Evolutionary conservation across 2,329 filamentous ascomycete species (phyloP).

Genomic region (Esteya vermicola): DNA sequence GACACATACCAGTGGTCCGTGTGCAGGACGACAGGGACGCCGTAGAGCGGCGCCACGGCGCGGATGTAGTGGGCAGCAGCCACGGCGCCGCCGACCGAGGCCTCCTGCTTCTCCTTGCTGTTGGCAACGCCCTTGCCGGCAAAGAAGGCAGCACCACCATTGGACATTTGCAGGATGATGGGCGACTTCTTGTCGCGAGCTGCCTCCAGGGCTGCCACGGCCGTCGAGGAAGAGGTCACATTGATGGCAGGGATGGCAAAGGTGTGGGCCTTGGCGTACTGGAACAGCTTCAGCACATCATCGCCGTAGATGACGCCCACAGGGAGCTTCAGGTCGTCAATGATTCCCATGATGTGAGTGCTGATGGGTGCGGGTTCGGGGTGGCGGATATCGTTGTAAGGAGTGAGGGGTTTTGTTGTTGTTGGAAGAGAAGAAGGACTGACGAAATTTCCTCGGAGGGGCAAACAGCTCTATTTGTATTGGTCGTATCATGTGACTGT

Average conservation of each 20-base stretch:
- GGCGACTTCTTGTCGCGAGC: conserved; percentile 84
- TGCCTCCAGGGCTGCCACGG: conserved; percentile 59
- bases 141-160: conserved; percentile 89
- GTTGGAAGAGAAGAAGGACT: neutral
- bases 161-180: conserved; percentile 83
- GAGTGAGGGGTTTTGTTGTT: conserved; percentile 3
- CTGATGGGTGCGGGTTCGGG: too few species aligned
- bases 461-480: conserved; percentile 2
- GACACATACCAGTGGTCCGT: conserved; percentile 54
- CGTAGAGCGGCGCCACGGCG: conserved; percentile 72
- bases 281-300: conserved; percentile 55
- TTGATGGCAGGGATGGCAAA: conserved; percentile 89
- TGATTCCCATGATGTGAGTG: conserved; percentile 15
- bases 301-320: conserved; percentile 39
- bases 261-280: conserved; percentile 75
- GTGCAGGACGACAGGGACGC: conserved; percentile 83
- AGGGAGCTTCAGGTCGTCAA: conserved; percentile 33
- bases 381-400: too few species aligned
- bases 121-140: conserved; percentile 83
- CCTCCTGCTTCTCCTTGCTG: conserved; percentile 71
- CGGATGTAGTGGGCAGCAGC: conserved; percentile 92
- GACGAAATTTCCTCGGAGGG: conserved; percentile 1
- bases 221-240: conserved; percentile 75
- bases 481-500: conserved; percentile 1
- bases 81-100: conserved; percentile 75